These are phyloP conservation scores for Suillus tomentosus DNA, from an alignment of 768 basidiomycete genomes.

Conservation along the genomic window DNA sequence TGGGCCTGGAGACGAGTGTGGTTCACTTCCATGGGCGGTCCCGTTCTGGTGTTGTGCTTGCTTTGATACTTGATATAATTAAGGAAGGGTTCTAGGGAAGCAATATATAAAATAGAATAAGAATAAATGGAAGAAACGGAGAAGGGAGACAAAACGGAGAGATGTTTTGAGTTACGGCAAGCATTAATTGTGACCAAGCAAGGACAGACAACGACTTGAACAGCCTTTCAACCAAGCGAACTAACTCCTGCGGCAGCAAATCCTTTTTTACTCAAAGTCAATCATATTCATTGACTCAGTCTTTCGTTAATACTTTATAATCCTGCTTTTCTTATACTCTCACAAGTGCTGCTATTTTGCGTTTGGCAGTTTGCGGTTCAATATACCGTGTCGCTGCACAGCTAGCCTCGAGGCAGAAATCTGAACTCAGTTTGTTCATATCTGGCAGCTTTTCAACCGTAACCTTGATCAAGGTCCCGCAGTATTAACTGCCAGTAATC, in stretches of 20 bases:
- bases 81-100: background rate
- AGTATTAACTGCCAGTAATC: background rate
- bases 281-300: slow-evolving; percentile 15
- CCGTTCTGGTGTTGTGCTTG: slow-evolving; percentile 1
- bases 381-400: slow-evolving; percentile 13
- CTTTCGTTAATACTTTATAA: slow-evolving; percentile 20
- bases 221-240: background rate
- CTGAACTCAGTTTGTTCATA: slow-evolving; percentile 8
- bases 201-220: slow-evolving; percentile 6
- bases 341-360: background rate
- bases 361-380: background rate
- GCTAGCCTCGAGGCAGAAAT: slow-evolving; percentile 34
- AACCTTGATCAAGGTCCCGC: background rate
- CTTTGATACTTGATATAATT: slow-evolving; percentile 2
- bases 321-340: slow-evolving; percentile 6
- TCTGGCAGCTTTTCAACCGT: slow-evolving; percentile 3
- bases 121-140: slow-evolving; percentile 3
- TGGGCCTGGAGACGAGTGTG: background rate
- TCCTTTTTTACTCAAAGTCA: slow-evolving; percentile 21
- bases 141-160: slow-evolving; percentile 8
- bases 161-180: slow-evolving; percentile 2
- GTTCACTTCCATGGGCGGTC: background rate
- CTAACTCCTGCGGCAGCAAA: slow-evolving; percentile 10
- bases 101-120: background rate
- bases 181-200: slow-evolving; percentile 9